Percentiles rank a stretch among this genome's conserved stretches.
These are phyloP conservation scores for Rhizopogon rudus DNA, from an alignment of 768 basidiomycete genomes.

Conservation along the genomic window DNA sequence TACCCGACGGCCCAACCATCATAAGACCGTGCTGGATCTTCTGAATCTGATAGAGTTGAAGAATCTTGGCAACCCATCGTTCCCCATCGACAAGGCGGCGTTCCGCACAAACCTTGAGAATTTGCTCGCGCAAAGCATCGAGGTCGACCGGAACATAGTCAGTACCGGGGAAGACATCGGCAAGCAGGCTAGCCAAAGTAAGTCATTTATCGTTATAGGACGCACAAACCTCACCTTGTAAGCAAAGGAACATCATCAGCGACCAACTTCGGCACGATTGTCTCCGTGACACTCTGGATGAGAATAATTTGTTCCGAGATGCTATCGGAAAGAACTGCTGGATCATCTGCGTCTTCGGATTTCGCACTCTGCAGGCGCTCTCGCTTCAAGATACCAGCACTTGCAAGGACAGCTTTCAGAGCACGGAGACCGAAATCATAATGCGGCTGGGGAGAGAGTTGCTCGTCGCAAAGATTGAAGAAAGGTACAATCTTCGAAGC, in stretches of 20 bases:
- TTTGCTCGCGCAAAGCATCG: slow-evolving; percentile 78
- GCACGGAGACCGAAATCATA: slow-evolving; percentile 99
- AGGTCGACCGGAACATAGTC: slow-evolving; percentile 88
- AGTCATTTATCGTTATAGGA: not conserved
- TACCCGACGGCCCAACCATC: slow-evolving; percentile 99
- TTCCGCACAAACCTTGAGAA: slow-evolving; percentile 82
- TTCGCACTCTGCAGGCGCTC: slow-evolving; percentile 60
- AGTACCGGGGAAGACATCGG: slow-evolving; percentile 97
- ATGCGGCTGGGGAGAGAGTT: slow-evolving; percentile 94
- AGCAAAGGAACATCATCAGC: slow-evolving; percentile 95
- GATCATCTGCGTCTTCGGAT: slow-evolving; percentile 37
- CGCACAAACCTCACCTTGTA: slow-evolving; percentile 57
- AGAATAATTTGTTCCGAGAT: slow-evolving; percentile 92
- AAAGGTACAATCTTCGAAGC: slow-evolving; percentile 99
- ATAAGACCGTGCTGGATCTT: slow-evolving; percentile 99
- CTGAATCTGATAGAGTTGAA: slow-evolving; percentile 98
- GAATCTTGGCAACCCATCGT: slow-evolving; percentile 90
- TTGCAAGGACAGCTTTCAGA: slow-evolving; percentile 91
- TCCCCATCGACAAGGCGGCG: slow-evolving; percentile 83
- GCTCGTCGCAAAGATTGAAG: slow-evolving; percentile 98
- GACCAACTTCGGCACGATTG: slow-evolving; percentile 96
- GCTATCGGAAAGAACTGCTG: slow-evolving; percentile 58
- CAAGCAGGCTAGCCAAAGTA: slow-evolving; percentile 58
- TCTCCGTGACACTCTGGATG: slow-evolving; percentile 97
- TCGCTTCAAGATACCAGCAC: slow-evolving; percentile 96